Conservation (phyloP, 2,329 filamentous ascomycete species). For the Teratosphaeria gauchensis region DNA sequence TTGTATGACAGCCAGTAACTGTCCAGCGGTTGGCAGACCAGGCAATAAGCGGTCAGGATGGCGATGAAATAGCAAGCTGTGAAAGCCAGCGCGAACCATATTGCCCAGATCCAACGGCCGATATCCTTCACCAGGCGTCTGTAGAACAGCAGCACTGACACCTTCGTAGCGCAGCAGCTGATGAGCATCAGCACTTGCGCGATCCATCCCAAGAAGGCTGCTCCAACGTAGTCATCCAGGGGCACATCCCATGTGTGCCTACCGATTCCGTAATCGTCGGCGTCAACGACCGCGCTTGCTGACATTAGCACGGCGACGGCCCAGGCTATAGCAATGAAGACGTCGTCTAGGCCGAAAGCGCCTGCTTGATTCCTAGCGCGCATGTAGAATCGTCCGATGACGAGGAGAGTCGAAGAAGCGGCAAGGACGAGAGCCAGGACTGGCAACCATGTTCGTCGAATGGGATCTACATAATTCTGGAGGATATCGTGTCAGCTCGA, state of each 20-base stretch:
- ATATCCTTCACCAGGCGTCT: conserved; percentile 15
- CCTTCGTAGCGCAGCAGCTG: conserved; percentile 3
- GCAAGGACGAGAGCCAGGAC: conserved; percentile 10
- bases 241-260: conserved; percentile 5
- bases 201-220: conserved; percentile 5
- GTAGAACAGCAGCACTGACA: conserved; percentile 18
- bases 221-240: conserved; percentile 1
- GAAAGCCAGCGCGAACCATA: conserved; percentile 8
- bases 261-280: conserved; percentile 1
- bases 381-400: conserved; percentile 15
- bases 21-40: conserved; percentile 10
- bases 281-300: neutral
- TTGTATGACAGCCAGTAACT: conserved; percentile 14
- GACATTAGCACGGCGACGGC: conserved; percentile 1
- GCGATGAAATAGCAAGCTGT: conserved; percentile 9
- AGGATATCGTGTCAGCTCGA: neutral
- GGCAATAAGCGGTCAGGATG: conserved; percentile 8
- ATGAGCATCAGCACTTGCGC: conserved; percentile 3
- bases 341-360: conserved; percentile 17
- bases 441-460: conserved; percentile 14
- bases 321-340: conserved; percentile 3
- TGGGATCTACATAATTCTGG: conserved; percentile 16
- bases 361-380: conserved; percentile 14
- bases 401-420: conserved; percentile 10
- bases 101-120: conserved; percentile 9